A percentile compares a stretch with the other conserved stretches of the same genome.
Evolutionary conservation across 345 rosid species (phyloP).

Genomic region (Arabis hirsuta): DNA sequence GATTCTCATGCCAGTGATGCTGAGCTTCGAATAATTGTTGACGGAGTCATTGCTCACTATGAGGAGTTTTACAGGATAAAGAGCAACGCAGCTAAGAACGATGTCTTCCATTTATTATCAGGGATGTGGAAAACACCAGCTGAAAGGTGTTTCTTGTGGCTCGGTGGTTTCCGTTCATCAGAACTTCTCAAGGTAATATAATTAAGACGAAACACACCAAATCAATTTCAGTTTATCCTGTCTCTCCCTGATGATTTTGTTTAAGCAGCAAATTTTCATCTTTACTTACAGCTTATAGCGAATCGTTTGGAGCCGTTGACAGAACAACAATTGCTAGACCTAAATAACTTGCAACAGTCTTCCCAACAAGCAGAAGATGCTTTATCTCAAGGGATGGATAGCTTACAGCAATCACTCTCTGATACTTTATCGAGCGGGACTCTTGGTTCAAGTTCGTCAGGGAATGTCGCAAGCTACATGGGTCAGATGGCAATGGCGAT

Average conservation of each 20-base stretch:
- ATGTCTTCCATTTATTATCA: conserved; percentile 89
- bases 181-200: conserved; percentile 77
- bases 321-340: conserved; percentile 70
- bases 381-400: conserved; percentile 92
- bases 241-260: not conserved
- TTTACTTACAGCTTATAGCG: conserved; percentile 60
- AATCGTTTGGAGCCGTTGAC: conserved; percentile 87
- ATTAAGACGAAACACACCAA: not conserved
- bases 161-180: conserved; percentile 94
- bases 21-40: conserved; percentile 77
- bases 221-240: not conserved
- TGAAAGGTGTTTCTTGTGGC: conserved; percentile 94
- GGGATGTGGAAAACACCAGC: conserved; percentile 99
- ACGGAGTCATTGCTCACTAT: conserved; percentile 57
- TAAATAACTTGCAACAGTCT: conserved; percentile 77
- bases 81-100: conserved; percentile 80
- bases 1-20: conserved; percentile 80
- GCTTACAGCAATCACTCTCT: conserved; percentile 82
- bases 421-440: conserved; percentile 83
- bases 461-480: conserved; percentile 89
- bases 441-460: conserved; percentile 71
- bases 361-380: conserved; percentile 96
- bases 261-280: not conserved
- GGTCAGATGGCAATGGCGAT: conserved; percentile 99
- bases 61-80: conserved; percentile 83